A percentile compares a stretch with the other conserved stretches of the same genome.
Conservation (phyloP, 345 rosid species). For the Syzygium oleosum region DNA sequence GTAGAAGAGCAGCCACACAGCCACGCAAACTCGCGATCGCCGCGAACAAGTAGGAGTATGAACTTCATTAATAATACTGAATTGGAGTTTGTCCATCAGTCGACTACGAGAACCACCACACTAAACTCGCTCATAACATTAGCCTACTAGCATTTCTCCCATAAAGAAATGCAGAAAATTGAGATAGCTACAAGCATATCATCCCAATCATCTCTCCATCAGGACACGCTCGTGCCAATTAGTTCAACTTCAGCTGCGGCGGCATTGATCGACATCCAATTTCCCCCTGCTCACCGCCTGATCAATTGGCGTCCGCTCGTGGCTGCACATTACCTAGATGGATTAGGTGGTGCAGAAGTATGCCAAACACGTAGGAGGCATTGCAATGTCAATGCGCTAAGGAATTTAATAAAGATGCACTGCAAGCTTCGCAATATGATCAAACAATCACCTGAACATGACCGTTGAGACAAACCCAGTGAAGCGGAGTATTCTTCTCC, state of each 20-base stretch:
- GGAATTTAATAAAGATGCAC: not conserved
- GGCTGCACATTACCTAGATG: no score
- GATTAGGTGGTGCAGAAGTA: no score
- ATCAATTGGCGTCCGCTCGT: conserved; percentile 47
- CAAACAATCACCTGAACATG: not conserved
- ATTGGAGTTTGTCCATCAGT: not conserved
- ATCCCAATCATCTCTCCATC: not conserved
- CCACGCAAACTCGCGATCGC: no score
- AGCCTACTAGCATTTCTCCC: not conserved
- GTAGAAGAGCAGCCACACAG: not conserved
- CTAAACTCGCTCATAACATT: not conserved
- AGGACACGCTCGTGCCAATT: conserved; percentile 31
- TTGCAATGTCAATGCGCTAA: not conserved
- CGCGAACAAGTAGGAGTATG: not conserved
- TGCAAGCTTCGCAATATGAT: not conserved
- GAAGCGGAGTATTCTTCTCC: conserved; percentile 78
- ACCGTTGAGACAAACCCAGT: conserved; percentile 50
- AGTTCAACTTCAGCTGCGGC: conserved; percentile 63
- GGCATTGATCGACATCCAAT: conserved; percentile 53
- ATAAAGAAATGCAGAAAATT: not conserved
- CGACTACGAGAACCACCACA: not conserved
- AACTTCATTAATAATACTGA: not conserved
- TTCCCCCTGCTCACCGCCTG: conserved; percentile 65
- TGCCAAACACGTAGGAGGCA: not conserved
- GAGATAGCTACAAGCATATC: not conserved